Evolutionary conservation across 2,329 filamentous ascomycete species (phyloP).

Genomic region (Kalmusia sp.): DNA sequence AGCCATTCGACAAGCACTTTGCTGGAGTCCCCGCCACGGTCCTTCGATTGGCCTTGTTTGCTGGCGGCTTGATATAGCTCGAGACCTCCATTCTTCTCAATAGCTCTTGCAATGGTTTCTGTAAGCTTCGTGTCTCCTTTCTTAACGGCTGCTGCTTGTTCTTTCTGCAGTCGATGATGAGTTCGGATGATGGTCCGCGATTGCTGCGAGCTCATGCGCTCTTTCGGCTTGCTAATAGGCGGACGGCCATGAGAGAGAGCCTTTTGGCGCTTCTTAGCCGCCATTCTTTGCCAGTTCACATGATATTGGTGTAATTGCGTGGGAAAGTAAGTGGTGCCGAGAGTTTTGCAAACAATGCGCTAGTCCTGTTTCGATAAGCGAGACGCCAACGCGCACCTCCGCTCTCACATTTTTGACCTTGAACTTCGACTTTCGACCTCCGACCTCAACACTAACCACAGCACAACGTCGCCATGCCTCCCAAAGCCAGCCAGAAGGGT

Average conservation of each 20-base stretch:
- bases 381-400: conserved; percentile 20
- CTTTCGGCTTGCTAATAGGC: conserved; percentile 34
- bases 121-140: conserved; percentile 50
- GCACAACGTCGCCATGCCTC: conserved; percentile 46
- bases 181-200: conserved; percentile 65
- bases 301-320: conserved; percentile 9
- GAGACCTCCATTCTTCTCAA: conserved; percentile 65
- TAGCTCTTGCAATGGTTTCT: conserved; percentile 54
- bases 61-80: conserved; percentile 68
- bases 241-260: conserved; percentile 43
- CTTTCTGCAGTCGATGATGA: conserved; percentile 67
- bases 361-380: conserved; percentile 17
- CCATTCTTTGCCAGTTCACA: conserved; percentile 29
- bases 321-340: conserved; percentile 18
- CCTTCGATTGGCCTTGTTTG: conserved; percentile 65
- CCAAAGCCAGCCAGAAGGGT: conserved; percentile 48
- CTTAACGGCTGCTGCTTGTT: conserved; percentile 58
- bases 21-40: conserved; percentile 70
- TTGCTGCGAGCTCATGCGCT: conserved; percentile 61
- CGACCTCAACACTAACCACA: conserved; percentile 17
- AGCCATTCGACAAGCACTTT: conserved; percentile 67
- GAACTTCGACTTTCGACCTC: conserved; percentile 17
- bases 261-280: conserved; percentile 42
- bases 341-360: conserved; percentile 22
- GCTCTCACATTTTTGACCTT: conserved; percentile 18